Evolutionary conservation across 768 basidiomycete genomes (phyloP), one percentile per base, ranked within the genome.

Genomic region (Kwoniella botswanensis): DNA sequence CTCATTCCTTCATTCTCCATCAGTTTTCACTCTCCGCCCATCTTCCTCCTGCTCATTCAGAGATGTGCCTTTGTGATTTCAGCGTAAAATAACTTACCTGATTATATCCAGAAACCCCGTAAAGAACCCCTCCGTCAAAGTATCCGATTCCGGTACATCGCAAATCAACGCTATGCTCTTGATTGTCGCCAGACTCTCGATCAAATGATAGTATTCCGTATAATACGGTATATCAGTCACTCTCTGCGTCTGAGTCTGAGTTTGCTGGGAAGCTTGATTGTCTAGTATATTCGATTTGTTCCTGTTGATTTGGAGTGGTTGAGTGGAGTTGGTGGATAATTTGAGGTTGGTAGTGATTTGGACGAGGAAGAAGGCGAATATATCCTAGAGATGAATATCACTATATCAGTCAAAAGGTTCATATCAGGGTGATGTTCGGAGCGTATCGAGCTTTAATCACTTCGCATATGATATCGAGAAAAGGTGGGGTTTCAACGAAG

Each of bases 351-450:
- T 86, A 2, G 87, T 85, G 67, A 99, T 89, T 82, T 97, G 96
- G 44, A 89, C 86, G 81, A 94, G 90, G 88, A 98, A 93, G 87
- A 99, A 98, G 76, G 94, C 90, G 84, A 99, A 99, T 81, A 98
- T 95, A 83, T 97, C 94, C 86, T 92, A 88, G 44, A 18, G 15
- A 59, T 43, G 15, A 29, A 9, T 21, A 21, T 4, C 10, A n/a
- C 50, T 7, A 2, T 3, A 1, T 44, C 12, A 55, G 59, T 59
- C 57, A 59, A 35, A 35, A 35, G 7, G 35, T 6, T 7, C 35
- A 35, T 7, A 35, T 35, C 35, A 35, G 35, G 35, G 4, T 35
- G 35, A 35, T 35, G 35, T 35, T 35, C 4, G 35, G 35, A 35
- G 35, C 6, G 4, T 35, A 5, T 7, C 6, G 35, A 35, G 35